phyloP scores from a whole-genome alignment of 305 asterid genomes.

The Fraxinus nigra region DNA sequence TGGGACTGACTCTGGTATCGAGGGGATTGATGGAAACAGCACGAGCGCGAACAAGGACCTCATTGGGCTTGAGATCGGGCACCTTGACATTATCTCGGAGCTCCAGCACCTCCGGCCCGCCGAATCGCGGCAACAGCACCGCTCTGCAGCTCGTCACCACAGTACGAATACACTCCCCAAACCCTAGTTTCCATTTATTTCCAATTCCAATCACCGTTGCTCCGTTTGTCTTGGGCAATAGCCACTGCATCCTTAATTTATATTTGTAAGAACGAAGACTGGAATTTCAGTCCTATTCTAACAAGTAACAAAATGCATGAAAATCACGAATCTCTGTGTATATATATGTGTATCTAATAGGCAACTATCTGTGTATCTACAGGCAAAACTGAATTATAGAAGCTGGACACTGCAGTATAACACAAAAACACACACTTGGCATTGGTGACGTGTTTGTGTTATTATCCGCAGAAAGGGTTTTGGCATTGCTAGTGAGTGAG shows the following conservation, averaged over 20 bases:
- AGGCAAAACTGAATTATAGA: not conserved
- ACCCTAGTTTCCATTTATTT: slow-evolving; percentile 19
- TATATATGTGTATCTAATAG: not conserved
- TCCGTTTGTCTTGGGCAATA: slow-evolving; percentile 9
- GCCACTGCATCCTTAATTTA: slow-evolving; percentile 15
- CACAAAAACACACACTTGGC: not conserved
- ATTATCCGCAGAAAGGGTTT: not conserved
- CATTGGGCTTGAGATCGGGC: slow-evolving; percentile 44
- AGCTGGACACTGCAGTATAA: not conserved
- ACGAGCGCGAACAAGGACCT: slow-evolving; percentile 52
- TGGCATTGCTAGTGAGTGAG: not conserved
- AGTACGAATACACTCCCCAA: slow-evolving; percentile 22
- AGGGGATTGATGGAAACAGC: slow-evolving; percentile 57
- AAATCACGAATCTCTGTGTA: not conserved
- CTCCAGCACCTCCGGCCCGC: slow-evolving; percentile 48
- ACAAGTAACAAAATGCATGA: not conserved
- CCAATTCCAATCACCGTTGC: slow-evolving; percentile 13
- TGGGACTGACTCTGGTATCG: slow-evolving; percentile 41
- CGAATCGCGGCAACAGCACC: slow-evolving; percentile 45
- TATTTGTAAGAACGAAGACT: not conserved
- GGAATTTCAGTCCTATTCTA: not conserved
- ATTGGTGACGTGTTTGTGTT: not conserved
- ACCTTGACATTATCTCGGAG: slow-evolving; percentile 38
- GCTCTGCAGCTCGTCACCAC: slow-evolving; percentile 46
- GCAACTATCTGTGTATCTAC: not conserved